Evolutionary conservation across 805 yeast genomes (phyloP).

Genomic region (Monosporozyma servazzii): DNA sequence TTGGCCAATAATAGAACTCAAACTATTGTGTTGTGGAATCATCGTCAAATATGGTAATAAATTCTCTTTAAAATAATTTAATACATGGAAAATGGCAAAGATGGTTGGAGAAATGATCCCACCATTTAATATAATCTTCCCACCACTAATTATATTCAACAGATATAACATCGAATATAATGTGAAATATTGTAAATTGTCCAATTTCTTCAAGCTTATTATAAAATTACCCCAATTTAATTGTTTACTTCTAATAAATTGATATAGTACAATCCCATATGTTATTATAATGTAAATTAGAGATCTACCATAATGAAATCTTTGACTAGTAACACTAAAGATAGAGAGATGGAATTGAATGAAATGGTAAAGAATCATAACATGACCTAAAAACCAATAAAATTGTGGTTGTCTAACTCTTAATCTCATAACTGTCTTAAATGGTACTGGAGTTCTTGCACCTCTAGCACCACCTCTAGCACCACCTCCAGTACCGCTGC

Average conservation of each 20-base stretch:
- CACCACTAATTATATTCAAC: conserved; percentile 34
- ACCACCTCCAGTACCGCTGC: too few species aligned
- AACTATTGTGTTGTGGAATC: background rate
- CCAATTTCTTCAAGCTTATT: conserved; percentile 30
- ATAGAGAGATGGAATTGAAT: conserved; percentile 35
- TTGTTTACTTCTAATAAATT: conserved; percentile 40
- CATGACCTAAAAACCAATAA: conserved; percentile 62
- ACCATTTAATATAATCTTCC: conserved; percentile 10
- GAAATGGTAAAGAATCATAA: conserved; percentile 37
- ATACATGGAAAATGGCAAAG: conserved; percentile 56
- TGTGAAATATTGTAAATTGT: conserved; percentile 54
- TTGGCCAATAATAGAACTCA: background rate
- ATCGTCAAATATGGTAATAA: conserved; percentile 44
- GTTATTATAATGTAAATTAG: conserved; percentile 48
- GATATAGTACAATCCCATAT: conserved; percentile 53
- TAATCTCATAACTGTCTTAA: conserved; percentile 15
- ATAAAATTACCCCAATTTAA: conserved; percentile 15
- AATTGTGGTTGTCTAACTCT: conserved; percentile 45
- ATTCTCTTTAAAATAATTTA: conserved; percentile 46
- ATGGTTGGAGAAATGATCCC: conserved; percentile 44
- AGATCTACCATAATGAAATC: conserved; percentile 34
- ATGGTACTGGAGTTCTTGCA: background rate
- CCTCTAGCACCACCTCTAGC: background rate
- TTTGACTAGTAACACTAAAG: conserved; percentile 29
- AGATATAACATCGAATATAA: conserved; percentile 34